Conservation (phyloP, 768 basidiomycete genomes). For the Ephemerocybe angulata region DNA sequence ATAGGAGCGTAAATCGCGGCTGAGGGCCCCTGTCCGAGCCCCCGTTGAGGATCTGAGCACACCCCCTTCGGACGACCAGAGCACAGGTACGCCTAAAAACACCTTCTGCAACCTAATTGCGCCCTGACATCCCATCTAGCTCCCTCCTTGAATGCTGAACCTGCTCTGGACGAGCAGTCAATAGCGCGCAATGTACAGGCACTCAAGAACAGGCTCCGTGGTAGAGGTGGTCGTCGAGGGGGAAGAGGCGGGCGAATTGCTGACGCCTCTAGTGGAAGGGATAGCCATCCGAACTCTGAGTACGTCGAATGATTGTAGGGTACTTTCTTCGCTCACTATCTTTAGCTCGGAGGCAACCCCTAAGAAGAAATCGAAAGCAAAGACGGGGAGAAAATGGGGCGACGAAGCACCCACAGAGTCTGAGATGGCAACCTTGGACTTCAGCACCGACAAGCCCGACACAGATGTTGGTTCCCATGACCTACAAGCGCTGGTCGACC, state of each 20-base stretch:
- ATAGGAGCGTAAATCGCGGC: slow-evolving; percentile 72
- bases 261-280: slow-evolving; percentile 50
- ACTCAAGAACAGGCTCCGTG: slow-evolving; percentile 79
- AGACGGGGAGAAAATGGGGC: slow-evolving; percentile 89
- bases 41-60: slow-evolving; percentile 37
- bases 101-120: background rate
- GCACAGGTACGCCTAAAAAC: slow-evolving; percentile 42
- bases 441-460: slow-evolving; percentile 59
- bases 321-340: background rate
- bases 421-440: slow-evolving; percentile 94
- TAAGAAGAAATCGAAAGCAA: slow-evolving; percentile 62
- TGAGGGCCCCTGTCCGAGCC: slow-evolving; percentile 39
- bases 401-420: slow-evolving; percentile 73
- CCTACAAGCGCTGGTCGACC: slow-evolving; percentile 61
- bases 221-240: slow-evolving; percentile 60
- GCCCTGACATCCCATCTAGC: slow-evolving; percentile 46
- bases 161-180: slow-evolving; percentile 75
- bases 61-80: slow-evolving; percentile 59
- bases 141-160: slow-evolving; percentile 35
- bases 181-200: slow-evolving; percentile 92
- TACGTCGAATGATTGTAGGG: slow-evolving; percentile 32
- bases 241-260: slow-evolving; percentile 46
- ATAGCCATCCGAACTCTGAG: slow-evolving; percentile 69
- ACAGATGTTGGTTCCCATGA: slow-evolving; percentile 39
- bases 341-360: slow-evolving; percentile 58